Percentiles rank a stretch among this genome's conserved stretches.
phyloP scores from a whole-genome alignment of 2,329 filamentous ascomycete genomes.

The Fusarium illudens region DNA sequence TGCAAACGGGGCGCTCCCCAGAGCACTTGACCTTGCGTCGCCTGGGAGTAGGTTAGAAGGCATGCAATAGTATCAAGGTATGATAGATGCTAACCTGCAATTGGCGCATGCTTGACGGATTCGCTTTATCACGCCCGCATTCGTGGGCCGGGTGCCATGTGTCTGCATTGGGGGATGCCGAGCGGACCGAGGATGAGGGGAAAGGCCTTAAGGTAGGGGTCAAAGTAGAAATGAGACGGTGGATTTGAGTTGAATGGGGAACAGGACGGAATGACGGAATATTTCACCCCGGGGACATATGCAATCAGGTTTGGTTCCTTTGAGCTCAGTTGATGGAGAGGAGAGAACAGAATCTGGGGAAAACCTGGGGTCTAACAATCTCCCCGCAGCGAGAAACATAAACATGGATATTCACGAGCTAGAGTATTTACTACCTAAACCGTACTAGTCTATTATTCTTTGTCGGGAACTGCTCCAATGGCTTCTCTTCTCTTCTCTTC shows the following conservation, averaged over 20 bases:
- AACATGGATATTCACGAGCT: not conserved
- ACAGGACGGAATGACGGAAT: not conserved
- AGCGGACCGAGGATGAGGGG: not conserved
- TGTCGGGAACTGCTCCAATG: not conserved
- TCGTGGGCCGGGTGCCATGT: not conserved
- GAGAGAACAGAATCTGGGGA: not conserved
- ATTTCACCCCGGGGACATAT: not conserved
- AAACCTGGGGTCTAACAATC: not conserved
- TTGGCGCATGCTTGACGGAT: conserved; percentile 26
- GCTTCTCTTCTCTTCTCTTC: not conserved
- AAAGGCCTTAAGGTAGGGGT: not conserved
- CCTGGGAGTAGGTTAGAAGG: not conserved
- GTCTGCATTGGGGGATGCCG: not conserved
- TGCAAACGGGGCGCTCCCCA: conserved; percentile 20
- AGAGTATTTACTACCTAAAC: not conserved
- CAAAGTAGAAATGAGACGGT: not conserved
- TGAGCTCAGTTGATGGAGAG: not conserved
- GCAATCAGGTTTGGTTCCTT: not conserved
- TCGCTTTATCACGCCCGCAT: conserved; percentile 21
- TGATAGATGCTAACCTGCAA: conserved; percentile 12
- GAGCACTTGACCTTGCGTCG: conserved; percentile 30
- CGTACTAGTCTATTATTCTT: not conserved
- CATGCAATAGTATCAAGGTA: not conserved
- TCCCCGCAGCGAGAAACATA: not conserved
- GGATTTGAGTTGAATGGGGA: not conserved